Conservation (phyloP, 805 yeast genomes). For the Metschnikowia dekortorum region DNA sequence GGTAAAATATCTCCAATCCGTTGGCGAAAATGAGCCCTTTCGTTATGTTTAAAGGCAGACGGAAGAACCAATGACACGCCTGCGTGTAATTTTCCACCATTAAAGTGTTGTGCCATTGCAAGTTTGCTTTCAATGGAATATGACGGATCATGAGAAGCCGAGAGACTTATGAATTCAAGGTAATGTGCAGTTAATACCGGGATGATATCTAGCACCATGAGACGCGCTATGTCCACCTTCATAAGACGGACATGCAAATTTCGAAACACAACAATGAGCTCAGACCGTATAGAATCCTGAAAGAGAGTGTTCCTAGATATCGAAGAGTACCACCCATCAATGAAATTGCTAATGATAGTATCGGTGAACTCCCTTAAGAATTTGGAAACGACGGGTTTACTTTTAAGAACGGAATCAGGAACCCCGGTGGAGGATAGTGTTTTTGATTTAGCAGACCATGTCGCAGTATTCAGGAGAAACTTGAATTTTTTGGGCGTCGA, state of each 20-base stretch:
- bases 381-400: conserved; percentile 40
- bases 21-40: conserved; percentile 47
- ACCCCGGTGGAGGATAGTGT: background rate
- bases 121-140: conserved; percentile 34
- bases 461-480: background rate
- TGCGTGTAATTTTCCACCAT: conserved; percentile 54
- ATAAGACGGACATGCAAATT: conserved; percentile 41
- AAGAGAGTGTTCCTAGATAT: conserved; percentile 33
- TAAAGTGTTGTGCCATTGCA: conserved; percentile 41
- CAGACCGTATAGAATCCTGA: conserved; percentile 38
- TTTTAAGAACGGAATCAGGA: background rate
- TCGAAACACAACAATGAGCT: conserved; percentile 39
- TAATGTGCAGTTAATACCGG: conserved; percentile 70
- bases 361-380: conserved; percentile 47
- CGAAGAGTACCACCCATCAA: conserved; percentile 51
- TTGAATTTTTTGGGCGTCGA: background rate
- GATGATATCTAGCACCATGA: conserved; percentile 53
- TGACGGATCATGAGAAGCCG: conserved; percentile 18
- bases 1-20: conserved; percentile 45
- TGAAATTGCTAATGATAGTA: conserved; percentile 48
- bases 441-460: background rate
- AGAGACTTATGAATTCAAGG: conserved; percentile 34
- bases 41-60: conserved; percentile 28
- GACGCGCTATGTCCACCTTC: conserved; percentile 48
- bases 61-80: conserved; percentile 41